A percentile compares a stretch with the other conserved stretches of the same genome.
Conservation (phyloP, 495 filamentous ascomycete genomes). For the Aspergillus avenaceus region DNA sequence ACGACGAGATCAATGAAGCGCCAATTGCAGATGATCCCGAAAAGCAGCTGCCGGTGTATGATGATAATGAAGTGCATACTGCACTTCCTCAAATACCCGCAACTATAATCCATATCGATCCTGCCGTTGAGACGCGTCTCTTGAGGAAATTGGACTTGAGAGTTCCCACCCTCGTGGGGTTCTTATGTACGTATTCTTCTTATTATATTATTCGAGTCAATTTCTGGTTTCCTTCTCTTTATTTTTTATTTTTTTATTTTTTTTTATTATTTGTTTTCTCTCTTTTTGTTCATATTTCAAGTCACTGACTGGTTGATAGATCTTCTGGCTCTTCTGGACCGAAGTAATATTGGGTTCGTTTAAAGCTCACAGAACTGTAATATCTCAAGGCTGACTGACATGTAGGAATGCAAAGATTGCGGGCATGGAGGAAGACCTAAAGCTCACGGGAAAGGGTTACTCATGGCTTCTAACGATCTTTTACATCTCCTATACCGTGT, state of each 20-base stretch:
- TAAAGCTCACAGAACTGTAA: neutral
- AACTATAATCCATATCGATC: conserved; percentile 33
- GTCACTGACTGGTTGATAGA: conserved; percentile 38
- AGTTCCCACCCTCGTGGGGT: conserved; percentile 48
- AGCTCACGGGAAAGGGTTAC: conserved; percentile 48
- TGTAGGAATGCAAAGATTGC: conserved; percentile 62
- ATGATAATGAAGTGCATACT: conserved; percentile 20
- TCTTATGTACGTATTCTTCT: conserved; percentile 50
- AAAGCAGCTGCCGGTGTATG: conserved; percentile 24
- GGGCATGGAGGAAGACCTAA: conserved; percentile 51
- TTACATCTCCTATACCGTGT: conserved; percentile 60
- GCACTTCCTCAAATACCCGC: conserved; percentile 17
- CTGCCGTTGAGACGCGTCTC: conserved; percentile 52
- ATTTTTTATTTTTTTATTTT: no score
- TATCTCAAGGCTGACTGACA: conserved; percentile 3
- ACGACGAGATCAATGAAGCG: conserved; percentile 23
- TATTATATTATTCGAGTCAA: no score
- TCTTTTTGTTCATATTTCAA: neutral
- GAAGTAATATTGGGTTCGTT: conserved; percentile 60
- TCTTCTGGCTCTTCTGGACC: conserved; percentile 62
- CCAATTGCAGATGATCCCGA: conserved; percentile 25
- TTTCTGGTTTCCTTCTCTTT: no score
- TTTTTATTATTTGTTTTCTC: no score
- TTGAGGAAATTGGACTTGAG: conserved; percentile 55
- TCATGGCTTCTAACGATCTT: conserved; percentile 78